Base-by-base conservation (phyloP, 495 filamentous ascomycete genomes). In the Tuber aestivum region DNA sequence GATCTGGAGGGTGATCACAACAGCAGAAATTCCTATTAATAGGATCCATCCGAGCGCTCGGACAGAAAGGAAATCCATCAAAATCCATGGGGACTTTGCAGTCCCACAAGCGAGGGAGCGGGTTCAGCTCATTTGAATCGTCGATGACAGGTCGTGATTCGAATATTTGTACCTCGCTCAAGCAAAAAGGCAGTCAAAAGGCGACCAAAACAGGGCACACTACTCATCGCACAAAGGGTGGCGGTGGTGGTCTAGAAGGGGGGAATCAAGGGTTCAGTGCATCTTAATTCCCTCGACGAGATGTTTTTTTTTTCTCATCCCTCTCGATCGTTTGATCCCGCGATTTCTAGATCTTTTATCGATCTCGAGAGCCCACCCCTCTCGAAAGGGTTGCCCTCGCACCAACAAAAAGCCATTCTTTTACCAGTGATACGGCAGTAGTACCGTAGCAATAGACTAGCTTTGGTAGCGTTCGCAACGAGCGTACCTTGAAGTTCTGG, bases 321-420 rank as follows among this genome's bases (percentile, higher is more conserved):
- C 41, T 32, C 56, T 65, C 56, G 56, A 65, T 65, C 56, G 27
- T 65, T 65, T 65, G 56, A 65, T 65, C 56, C 56, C 56, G 35
- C 56, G 56, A 65, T 65, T 65, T 35, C 56, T 65, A 35, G 56
- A 65, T 65, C 27, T 65, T 65, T 65, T 35, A 35, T 65, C 56
- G 56, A 65, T 65, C 56, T 65, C 56, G 3, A 65, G 56, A 35
- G 27, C 27, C 56, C 56, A 32, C 27, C 56, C 56, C 56, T 12
- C 56, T 35, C 16, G 56, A 65, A 65, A 65, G 12, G 14, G 27
- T 35, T 35, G 56, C 56, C 56, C 27, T 35, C 35, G 56, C 56
- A 35, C 56, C 56, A 65, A 35, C 56, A 35, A 35, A 35, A 65
- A 32, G 35, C 7, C 27, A 35, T 35, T 65, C 14, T 18, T 20